A percentile compares a stretch with the other conserved stretches of the same genome.
phyloP scores from a whole-genome alignment of 2,329 filamentous ascomycete genomes.

The Hypoxylon sp. region DNA sequence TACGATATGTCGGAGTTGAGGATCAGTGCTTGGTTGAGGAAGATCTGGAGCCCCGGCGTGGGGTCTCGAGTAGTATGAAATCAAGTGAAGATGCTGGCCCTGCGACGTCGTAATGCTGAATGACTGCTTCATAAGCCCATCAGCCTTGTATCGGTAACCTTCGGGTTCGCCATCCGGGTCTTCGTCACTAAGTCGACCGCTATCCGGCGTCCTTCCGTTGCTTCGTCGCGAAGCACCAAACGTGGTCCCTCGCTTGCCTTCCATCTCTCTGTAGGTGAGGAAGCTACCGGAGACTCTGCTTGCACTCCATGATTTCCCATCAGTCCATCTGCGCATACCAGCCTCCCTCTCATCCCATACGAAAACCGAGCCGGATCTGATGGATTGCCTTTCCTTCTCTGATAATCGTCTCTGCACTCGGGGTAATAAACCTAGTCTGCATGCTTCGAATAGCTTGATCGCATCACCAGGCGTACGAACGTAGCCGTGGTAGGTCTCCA shows the following conservation, averaged over 20 bases:
- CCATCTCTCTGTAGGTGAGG: conserved; percentile 97
- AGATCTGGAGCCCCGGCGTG: conserved; percentile 80
- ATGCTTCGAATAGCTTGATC: conserved; percentile 98
- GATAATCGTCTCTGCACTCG: conserved; percentile 93
- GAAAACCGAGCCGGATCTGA: conserved; percentile 96
- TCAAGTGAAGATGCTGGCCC: conserved; percentile 92
- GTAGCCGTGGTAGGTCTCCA: conserved; percentile 97
- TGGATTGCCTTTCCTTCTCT: conserved; percentile 96
- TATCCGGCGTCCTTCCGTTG: conserved; percentile 85
- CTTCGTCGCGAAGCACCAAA: conserved; percentile 73
- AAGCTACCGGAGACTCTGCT: conserved; percentile 98
- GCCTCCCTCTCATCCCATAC: conserved; percentile 99
- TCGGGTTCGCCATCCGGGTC: conserved; percentile 89
- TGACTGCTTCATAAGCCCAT: conserved; percentile 99
- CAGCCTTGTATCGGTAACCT: conserved; percentile 94
- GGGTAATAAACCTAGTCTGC: conserved; percentile 87
- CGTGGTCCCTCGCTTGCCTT: conserved; percentile 91
- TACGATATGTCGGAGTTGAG: conserved; percentile 82
- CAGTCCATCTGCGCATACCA: conserved; percentile 98
- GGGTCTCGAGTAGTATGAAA: conserved; percentile 94
- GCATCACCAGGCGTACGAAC: conserved; percentile 97
- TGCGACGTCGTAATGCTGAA: conserved; percentile 97
- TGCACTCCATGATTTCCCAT: conserved; percentile 99
- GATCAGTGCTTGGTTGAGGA: conserved; percentile 85
- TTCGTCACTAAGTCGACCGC: conserved; percentile 84